Base-by-base conservation (phyloP, 2,329 filamentous ascomycete genomes). In the Pseudogymnoascus destructans region DNA sequence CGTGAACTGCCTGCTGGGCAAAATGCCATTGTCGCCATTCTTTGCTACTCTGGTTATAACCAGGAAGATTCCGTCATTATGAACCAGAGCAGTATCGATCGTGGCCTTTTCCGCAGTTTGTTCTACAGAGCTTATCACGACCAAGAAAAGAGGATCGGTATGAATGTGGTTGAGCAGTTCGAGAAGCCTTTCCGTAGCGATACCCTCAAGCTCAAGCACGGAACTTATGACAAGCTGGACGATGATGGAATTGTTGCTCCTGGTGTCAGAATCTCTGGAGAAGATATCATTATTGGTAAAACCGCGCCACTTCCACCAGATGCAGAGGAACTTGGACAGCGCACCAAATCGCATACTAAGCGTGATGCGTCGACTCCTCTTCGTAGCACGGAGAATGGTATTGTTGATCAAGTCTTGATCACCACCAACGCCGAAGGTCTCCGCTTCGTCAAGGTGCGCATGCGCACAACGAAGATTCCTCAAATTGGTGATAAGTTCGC, bases 61-160 rank as follows among this genome's bases (percentile, higher is more conserved):
- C 95, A 98, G 72, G 93, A 98, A 89, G 93, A 98, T 83, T 98
- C 93, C 64, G 92, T 98, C 65, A 95, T 98, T 68, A 97, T 98
- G 93, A 98, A 98, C 73, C 93, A 98, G 75, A 96, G 90, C 75
- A 95, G 90, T 73, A 97, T 98, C 67, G 93, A 98, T 72, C 87
- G 93, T 68, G 93, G 93, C 62, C 79, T 98, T 3, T 98, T 98
- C 85, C 83, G 95, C 68, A 96, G 90, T 80, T 75, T 98, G 58
- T 98, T 97, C 77, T 98, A 95, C 81, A 85, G 95, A 65, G 90
- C 92, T 9, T 98, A 98, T 73, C 95, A 90, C 30, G 93, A 98
- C 69, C 89, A 90, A 64, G 93, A 98, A 75, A 97, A 97, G 79
- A 86, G 89, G 64, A 86, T 98, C 27, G 93, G 93, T 62, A 87